Evolutionary conservation across 176 grass and related monocot genomes (phyloP).

Genomic region (Guadua angustifolia): DNA sequence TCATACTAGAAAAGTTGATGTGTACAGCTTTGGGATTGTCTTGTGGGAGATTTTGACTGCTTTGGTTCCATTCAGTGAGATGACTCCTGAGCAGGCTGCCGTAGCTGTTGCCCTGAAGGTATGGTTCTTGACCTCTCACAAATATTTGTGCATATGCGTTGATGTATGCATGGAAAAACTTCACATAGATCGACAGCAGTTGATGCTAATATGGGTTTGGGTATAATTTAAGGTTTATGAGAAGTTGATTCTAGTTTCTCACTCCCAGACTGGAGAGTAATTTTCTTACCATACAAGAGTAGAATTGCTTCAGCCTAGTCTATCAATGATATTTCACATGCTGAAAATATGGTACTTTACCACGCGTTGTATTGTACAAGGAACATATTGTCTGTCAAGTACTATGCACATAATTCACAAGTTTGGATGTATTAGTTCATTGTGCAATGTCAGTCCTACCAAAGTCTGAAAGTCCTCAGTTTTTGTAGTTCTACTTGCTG

Average conservation of each 20-base stretch:
- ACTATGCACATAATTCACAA: background rate
- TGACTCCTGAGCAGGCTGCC: slow-evolving; percentile 95
- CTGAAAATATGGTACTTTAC: background rate
- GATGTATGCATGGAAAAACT: slow-evolving; percentile 4
- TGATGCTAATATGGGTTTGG: background rate
- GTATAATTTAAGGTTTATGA: background rate
- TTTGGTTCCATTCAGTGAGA: slow-evolving; percentile 82
- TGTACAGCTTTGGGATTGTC: slow-evolving; percentile 96
- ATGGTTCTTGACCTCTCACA: slow-evolving; percentile 34
- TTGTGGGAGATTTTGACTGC: slow-evolving; percentile 94
- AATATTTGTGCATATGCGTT: slow-evolving; percentile 11
- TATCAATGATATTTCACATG: background rate
- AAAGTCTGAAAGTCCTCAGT: background rate
- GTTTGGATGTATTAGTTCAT: background rate
- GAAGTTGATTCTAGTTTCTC: background rate
- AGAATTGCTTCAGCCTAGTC: background rate
- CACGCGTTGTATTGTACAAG: background rate
- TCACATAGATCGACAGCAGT: background rate
- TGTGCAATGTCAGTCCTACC: background rate
- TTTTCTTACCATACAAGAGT: background rate
- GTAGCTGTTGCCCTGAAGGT: slow-evolving; percentile 95
- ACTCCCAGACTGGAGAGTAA: no score
- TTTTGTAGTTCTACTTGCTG: background rate
- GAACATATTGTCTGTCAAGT: background rate
- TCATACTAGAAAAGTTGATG: slow-evolving; percentile 94